Evolutionary conservation across 2,329 filamentous ascomycete genomes (phyloP).

Genomic region (Raffaelea ambrosiae): DNA sequence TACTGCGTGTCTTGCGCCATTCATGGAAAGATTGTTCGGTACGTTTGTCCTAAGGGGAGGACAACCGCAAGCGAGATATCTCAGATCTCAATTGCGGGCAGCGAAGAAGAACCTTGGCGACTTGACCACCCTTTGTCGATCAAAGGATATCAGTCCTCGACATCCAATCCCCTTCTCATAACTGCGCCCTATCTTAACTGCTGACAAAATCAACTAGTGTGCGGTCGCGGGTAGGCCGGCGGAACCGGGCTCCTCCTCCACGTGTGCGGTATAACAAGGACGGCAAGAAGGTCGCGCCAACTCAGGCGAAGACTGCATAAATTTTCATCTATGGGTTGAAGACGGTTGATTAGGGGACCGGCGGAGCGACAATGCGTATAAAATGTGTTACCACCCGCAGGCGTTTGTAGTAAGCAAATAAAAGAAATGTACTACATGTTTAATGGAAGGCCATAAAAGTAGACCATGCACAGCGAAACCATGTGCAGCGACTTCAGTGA

Average conservation of each 20-base stretch:
- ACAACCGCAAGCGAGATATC: constrained; percentile 36
- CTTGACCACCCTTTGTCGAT: not conserved
- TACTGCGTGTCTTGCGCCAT: constrained; percentile 99
- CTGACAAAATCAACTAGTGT: too few species aligned
- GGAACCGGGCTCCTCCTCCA: constrained; percentile 97
- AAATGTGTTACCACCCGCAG: too few species aligned
- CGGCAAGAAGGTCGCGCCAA: constrained; percentile 97
- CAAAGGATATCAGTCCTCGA: not conserved
- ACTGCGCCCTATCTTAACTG: too few species aligned
- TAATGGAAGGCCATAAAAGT: too few species aligned
- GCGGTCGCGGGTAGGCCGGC: constrained; percentile 90
- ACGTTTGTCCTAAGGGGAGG: constrained; percentile 57
- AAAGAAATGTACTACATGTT: too few species aligned
- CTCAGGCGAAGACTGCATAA: constrained; percentile 57
- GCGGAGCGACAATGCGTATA: too few species aligned
- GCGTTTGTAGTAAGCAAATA: too few species aligned
- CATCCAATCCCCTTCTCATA: constrained; percentile 10
- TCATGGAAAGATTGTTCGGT: constrained; percentile 99
- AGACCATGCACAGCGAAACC: too few species aligned
- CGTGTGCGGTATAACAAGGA: constrained; percentile 99
- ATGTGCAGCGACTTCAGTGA: too few species aligned
- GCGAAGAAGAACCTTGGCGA: constrained; percentile 34
- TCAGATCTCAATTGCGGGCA: constrained; percentile 27
- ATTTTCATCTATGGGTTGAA: too few species aligned
- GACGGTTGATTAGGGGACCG: too few species aligned